Evolutionary conservation across 176 grass and related monocot species (phyloP).

Genomic region (Luzula sylvatica): DNA sequence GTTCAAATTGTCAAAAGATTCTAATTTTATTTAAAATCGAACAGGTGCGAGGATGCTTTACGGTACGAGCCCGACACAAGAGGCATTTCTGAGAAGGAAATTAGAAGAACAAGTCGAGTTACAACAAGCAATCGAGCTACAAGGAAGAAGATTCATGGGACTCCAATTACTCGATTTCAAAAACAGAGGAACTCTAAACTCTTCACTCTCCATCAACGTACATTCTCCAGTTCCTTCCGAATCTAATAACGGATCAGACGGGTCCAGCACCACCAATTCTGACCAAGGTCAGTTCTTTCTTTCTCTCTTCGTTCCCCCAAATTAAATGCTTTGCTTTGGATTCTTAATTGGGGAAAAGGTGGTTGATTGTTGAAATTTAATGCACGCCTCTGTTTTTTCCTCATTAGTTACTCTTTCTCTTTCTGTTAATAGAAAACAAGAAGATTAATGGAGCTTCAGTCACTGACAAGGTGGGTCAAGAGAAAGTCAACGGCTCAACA

Average conservation of each 20-base stretch:
- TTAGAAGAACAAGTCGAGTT: constrained; percentile 52
- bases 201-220: constrained; percentile 1
- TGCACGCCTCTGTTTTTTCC: constrained; percentile 5
- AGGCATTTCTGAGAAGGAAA: constrained; percentile 54
- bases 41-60: constrained; percentile 51
- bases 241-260: constrained; percentile 21
- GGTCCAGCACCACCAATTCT: not conserved
- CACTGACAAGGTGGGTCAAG: constrained; percentile 18
- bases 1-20: not conserved
- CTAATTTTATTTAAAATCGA: not conserved
- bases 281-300: too few species aligned
- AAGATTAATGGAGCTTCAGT: constrained; percentile 8
- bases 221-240: constrained; percentile 6
- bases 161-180: constrained; percentile 51
- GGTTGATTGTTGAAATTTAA: not conserved
- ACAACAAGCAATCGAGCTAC: constrained; percentile 61
- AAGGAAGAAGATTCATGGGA: constrained; percentile 46
- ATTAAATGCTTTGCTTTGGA: constrained; percentile 1
- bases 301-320: too few species aligned
- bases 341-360: not conserved
- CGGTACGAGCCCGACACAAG: constrained; percentile 28
- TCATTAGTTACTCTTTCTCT: too few species aligned
- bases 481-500: constrained; percentile 30
- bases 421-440: constrained; percentile 43
- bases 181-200: constrained; percentile 24